Percentiles rank a stretch among this genome's conserved stretches.
phyloP scores from a whole-genome alignment of 768 basidiomycete genomes.

The Gymnopilus dilepis region DNA sequence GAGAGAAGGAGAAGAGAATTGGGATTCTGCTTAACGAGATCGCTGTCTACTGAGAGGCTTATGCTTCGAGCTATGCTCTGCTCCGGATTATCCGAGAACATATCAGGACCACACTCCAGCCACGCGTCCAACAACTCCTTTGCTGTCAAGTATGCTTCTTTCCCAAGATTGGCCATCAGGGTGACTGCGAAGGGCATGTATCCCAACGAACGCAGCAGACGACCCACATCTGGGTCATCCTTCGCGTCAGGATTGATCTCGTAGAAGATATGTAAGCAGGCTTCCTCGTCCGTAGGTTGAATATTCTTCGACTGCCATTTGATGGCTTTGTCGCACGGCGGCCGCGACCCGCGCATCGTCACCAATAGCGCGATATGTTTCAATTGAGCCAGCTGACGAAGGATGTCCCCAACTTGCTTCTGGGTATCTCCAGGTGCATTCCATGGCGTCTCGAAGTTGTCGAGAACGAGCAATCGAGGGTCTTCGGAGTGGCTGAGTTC shows the following conservation, averaged over 20 bases:
- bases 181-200: conserved; percentile 39
- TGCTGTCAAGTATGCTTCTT: conserved; percentile 2
- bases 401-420: conserved; percentile 28
- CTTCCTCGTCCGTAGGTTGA: no score
- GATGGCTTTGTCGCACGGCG: conserved; percentile 30
- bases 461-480: conserved; percentile 38
- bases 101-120: conserved; percentile 5
- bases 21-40: conserved; percentile 20
- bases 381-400: conserved; percentile 28
- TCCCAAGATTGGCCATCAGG: conserved; percentile 34
- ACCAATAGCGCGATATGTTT: conserved; percentile 34
- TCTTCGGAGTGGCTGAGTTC: conserved; percentile 27
- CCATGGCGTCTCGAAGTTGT: conserved; percentile 48
- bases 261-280: conserved; percentile 20
- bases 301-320: conserved; percentile 22
- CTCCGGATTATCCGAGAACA: conserved; percentile 16
- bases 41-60: conserved; percentile 25
- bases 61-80: conserved; percentile 27
- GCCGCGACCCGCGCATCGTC: conserved; percentile 36
- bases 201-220: conserved; percentile 30
- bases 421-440: conserved; percentile 23
- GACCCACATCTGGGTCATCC: conserved; percentile 25
- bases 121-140: conserved; percentile 18
- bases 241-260: conserved; percentile 23
- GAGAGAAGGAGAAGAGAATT: conserved; percentile 25